Base-by-base conservation (phyloP, 768 basidiomycete genomes). In the Suillus occidentalis region DNA sequence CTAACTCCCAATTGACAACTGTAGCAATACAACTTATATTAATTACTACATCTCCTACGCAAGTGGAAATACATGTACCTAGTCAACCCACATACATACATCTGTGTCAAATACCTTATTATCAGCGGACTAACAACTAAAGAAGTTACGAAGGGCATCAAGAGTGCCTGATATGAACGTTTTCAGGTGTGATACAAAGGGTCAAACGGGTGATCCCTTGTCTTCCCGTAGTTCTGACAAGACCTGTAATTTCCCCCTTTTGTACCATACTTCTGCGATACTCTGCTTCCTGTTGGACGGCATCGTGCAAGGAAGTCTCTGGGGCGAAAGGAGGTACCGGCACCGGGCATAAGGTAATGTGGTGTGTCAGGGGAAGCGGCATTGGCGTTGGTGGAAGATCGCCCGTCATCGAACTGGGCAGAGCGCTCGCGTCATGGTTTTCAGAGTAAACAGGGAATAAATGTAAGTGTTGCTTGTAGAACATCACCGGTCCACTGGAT, bases 391-490 rank as follows among this genome's bases (percentile, higher is more conserved):
- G 61, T 28, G 47, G 20, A 18, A 42, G 53, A 43, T 31, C 42
- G 14, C 55, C 61, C 49, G 31, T 66, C 45, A n/a, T 66, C 55
- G 42, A 49, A 34, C 16, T 69, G 25, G 22, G 20, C n/a, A 4
- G 63, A 28, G 39, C 16, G 40, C 3, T 59, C 39, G 58, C 16
- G 18, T 59, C 58, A 31, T 20, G 18, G 36, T 20, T 40, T 55
- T 55, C 43, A 45, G 69, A 68, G 66, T 77, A 73, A 20, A 74
- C 69, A 12, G 83, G 84, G 65, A 81, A 82, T 2, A 80, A 81
- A 50, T 77, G 75, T 55, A 88, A 81, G 71, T 87, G 86, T 67
- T 87, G 88, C 60, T 74, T 81, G 73, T 83, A 87, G 60, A 78
- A 71, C 37, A 75, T 61, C 42, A 63, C 61, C 16, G 70, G 55